These are phyloP conservation scores for Fusarium proliferatum DNA, from an alignment of 2,329 filamentous ascomycete genomes.

Conservation along the genomic window DNA sequence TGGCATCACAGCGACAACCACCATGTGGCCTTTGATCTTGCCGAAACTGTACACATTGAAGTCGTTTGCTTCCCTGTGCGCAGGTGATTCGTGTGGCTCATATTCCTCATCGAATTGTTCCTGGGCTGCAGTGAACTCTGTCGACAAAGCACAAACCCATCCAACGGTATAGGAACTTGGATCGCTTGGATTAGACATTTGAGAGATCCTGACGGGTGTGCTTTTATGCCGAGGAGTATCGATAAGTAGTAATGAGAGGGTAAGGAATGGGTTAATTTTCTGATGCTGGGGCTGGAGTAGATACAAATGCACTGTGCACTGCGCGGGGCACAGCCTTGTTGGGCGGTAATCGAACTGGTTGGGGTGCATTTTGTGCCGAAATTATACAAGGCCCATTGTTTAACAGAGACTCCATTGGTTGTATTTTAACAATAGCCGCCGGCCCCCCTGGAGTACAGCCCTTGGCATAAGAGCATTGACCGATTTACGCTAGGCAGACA, in stretches of 20 bases:
- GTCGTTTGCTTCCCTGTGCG: rapidly evolving
- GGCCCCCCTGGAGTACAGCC: rapidly evolving
- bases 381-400: no score
- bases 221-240: neutral
- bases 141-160: neutral
- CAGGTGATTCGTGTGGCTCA: rapidly evolving
- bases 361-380: no score
- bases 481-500: neutral
- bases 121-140: neutral
- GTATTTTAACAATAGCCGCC: rapidly evolving
- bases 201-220: rapidly evolving
- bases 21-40: neutral
- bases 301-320: neutral
- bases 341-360: neutral
- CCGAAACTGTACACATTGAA: neutral
- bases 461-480: neutral
- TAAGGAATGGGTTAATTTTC: rapidly evolving
- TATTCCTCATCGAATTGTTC: neutral
- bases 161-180: neutral
- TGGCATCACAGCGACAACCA: neutral
- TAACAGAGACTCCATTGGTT: neutral
- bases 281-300: rapidly evolving
- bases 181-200: neutral
- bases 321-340: neutral
- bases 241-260: neutral